phyloP scores from a whole-genome alignment of 2,329 filamentous ascomycete genomes.

The Chaetomiaceae sp. region DNA sequence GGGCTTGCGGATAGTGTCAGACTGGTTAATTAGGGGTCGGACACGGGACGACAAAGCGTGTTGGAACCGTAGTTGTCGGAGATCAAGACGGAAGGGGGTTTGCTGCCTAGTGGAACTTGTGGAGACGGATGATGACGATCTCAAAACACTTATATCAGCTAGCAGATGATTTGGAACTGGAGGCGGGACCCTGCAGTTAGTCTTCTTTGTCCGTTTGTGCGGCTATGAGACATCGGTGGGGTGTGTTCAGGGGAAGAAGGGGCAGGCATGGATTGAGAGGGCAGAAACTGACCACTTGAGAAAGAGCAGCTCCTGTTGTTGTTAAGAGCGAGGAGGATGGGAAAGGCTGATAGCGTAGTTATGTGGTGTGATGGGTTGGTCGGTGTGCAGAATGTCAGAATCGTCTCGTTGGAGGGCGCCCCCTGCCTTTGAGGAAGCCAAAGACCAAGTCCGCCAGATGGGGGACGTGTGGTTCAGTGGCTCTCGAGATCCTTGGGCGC shows the following conservation, averaged over 20 bases:
- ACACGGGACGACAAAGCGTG: conserved; percentile 19
- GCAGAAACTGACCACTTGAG: conserved; percentile 26
- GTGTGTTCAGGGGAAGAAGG: too few species aligned
- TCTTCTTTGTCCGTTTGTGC: conserved; percentile 31
- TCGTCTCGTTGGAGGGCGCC: conserved; percentile 22
- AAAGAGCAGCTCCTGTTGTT: conserved; percentile 18
- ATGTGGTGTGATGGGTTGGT: not conserved
- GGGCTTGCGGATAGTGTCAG: not conserved
- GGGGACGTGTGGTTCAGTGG: conserved; percentile 12
- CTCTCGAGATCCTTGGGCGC: conserved; percentile 26
- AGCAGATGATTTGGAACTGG: conserved; percentile 14
- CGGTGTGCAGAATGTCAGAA: conserved; percentile 1
- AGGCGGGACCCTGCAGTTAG: conserved; percentile 27
- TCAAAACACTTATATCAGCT: conserved; percentile 21
- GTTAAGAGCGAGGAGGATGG: too few species aligned
- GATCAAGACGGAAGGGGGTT: conserved; percentile 13
- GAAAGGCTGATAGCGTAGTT: not conserved
- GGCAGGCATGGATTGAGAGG: conserved; percentile 9
- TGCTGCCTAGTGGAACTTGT: conserved; percentile 13
- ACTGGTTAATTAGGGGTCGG: not conserved
- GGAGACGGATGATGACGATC: conserved; percentile 18
- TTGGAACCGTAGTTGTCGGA: conserved; percentile 13
- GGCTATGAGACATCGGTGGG: conserved; percentile 31
- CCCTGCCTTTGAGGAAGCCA: conserved; percentile 22
- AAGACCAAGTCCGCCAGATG: conserved; percentile 2